Evolutionary conservation across 1,139 yeast genomes (phyloP), one percentile per base, ranked within the genome.

Genomic region (Candida glucosophila): DNA sequence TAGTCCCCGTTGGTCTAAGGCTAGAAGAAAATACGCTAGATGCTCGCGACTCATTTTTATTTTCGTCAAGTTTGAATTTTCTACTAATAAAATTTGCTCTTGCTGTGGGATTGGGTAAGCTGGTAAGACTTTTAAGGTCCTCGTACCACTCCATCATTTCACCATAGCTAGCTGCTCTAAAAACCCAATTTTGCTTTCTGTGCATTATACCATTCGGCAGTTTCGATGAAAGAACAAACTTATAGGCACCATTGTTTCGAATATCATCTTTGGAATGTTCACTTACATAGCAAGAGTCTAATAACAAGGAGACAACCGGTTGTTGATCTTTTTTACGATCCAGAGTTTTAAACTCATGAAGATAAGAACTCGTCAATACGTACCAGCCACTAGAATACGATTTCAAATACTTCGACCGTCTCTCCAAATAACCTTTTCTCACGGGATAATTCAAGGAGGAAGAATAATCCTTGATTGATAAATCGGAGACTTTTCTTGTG

Each of bases 371-470:
- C 2, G 98, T 86, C 39, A 90, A 62, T 16, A 90, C 95, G 48
- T 86, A 92, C 76, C 83, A 90, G 4, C 93, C 94, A 39, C 77
- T 72, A 4, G 94, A 75, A 53, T 86, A 92, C 15, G 90, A 80
- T 58, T 86, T 88, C 37, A 90, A 65, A 49, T 76, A 86, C 58
- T 88, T 90, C 2, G 96, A 82, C 41, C 95, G 72, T 49, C 96
- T 71, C 51, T 90, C 98, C 38, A 90, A 62, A 38, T 65, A 71
- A 1, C 97, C 96, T 19, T 85, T 73, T 30, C 86, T 71, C 21
- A 90, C 67, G 29, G 83, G 79, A 27, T 62, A 56, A 17, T 88
- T 74, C 37, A 86, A 59, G 9, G 86, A 73, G 28, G 88, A 80
- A 41, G 70, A 66, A 47, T 75, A 81, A 44, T 78, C 68, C 12